Conservation (phyloP, 345 rosid genomes). For the Eucalyptus curtisii region DNA sequence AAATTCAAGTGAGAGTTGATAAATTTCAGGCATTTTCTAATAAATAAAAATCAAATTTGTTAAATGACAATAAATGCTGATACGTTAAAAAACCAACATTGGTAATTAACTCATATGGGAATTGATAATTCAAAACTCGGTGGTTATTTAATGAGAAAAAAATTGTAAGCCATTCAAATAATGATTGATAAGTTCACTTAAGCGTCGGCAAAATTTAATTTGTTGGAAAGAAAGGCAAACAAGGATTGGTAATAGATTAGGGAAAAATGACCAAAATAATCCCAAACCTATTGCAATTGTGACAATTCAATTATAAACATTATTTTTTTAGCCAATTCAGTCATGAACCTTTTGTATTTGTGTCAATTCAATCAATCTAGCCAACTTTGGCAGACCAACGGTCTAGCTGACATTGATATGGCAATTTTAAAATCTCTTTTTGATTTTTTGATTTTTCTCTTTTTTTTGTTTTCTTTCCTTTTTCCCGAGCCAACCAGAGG, state of each 20-base stretch:
- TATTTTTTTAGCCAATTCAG: fast-evolving
- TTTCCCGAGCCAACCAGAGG: too few species aligned
- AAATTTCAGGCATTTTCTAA: neutral
- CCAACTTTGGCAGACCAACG: too few species aligned
- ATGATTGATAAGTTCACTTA: neutral
- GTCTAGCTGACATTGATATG: fast-evolving
- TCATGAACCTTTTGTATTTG: neutral
- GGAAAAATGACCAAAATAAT: neutral
- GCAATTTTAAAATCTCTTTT: too few species aligned
- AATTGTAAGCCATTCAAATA: neutral
- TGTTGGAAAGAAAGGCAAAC: neutral
- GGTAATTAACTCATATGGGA: neutral
- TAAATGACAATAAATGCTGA: neutral
- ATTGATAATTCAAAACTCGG: neutral
- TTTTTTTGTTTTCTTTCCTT: too few species aligned
- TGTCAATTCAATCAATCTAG: too few species aligned
- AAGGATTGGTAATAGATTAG: neutral
- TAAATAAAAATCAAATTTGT: neutral
- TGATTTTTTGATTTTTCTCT: too few species aligned
- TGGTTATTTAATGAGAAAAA: neutral
- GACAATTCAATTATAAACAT: fast-evolving
- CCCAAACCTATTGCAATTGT: neutral
- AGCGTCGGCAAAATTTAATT: neutral
- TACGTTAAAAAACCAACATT: neutral
- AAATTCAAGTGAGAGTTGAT: neutral